These are phyloP conservation scores for Staphylotrichum longicolle DNA, from an alignment of 495 filamentous ascomycete genomes.

Conservation along the genomic window DNA sequence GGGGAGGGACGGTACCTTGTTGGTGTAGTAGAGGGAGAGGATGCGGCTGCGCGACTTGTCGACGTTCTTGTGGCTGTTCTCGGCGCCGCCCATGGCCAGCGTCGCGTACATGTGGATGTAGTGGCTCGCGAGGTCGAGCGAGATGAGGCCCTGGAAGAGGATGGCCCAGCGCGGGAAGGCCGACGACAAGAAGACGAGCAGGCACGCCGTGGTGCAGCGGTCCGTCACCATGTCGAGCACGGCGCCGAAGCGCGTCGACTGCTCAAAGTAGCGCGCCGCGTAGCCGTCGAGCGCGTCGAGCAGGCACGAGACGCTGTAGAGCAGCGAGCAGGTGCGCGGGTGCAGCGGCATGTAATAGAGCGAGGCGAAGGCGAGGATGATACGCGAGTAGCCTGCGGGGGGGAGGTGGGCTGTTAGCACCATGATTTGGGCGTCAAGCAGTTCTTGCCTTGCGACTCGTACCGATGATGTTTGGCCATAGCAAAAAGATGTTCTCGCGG, in stretches of 20 bases:
- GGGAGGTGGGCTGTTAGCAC: constrained; percentile 1
- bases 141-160: constrained; percentile 89
- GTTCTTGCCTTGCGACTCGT: constrained; percentile 23
- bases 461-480: constrained; percentile 94
- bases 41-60: constrained; percentile 74
- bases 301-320: constrained; percentile 90
- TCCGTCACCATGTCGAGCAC: constrained; percentile 94
- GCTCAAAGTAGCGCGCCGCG: constrained; percentile 81
- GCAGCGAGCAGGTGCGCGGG: constrained; percentile 84
- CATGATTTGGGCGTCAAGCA: neutral
- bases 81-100: constrained; percentile 71
- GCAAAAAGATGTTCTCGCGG: constrained; percentile 90
- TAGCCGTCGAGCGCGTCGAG: constrained; percentile 92
- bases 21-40: constrained; percentile 93
- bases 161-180: constrained; percentile 92
- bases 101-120: constrained; percentile 99
- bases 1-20: constrained; percentile 62
- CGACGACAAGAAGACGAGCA: constrained; percentile 88
- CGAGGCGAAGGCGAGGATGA: constrained; percentile 84
- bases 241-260: constrained; percentile 91
- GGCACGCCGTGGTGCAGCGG: constrained; percentile 88
- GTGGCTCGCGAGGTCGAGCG: constrained; percentile 88
- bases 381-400: constrained; percentile 73
- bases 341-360: constrained; percentile 99
- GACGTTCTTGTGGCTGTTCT: constrained; percentile 89